A percentile compares a stretch with the other conserved stretches of the same genome.
phyloP scores from a whole-genome alignment of 106 monocot genomes.

The Platanthera zijinensis region DNA sequence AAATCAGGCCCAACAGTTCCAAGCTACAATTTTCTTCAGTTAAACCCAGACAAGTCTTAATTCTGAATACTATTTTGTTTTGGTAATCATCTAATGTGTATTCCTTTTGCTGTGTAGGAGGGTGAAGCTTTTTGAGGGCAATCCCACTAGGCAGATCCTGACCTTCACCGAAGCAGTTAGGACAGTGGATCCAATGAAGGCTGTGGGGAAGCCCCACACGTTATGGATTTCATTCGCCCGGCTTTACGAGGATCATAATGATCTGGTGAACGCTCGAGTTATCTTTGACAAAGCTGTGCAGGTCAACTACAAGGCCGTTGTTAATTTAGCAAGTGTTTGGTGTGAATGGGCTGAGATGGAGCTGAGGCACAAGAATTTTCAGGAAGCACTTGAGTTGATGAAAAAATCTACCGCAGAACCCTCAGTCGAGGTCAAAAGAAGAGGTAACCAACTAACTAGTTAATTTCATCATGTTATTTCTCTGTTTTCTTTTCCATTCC shows the following conservation, averaged over 20 bases:
- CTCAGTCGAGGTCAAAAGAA: constrained; percentile 85
- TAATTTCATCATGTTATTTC: background rate
- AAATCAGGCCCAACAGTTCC: background rate
- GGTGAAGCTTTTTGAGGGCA: constrained; percentile 86
- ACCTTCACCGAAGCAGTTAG: constrained; percentile 91
- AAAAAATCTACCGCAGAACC: constrained; percentile 80
- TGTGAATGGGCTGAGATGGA: constrained; percentile 99
- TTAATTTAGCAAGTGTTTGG: constrained; percentile 89
- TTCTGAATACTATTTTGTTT: background rate
- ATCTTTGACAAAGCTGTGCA: constrained; percentile 93
- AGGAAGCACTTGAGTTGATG: constrained; percentile 76
- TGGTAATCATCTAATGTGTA: background rate
- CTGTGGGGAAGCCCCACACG: constrained; percentile 95
- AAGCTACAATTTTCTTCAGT: background rate
- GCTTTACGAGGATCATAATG: constrained; percentile 87
- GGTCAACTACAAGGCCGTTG: constrained; percentile 73
- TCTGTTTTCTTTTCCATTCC: no score
- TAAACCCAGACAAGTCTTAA: background rate
- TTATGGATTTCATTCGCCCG: constrained; percentile 88
- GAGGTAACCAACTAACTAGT: constrained; percentile 45
- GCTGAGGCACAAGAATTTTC: constrained; percentile 82
- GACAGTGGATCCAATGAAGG: constrained; percentile 93
- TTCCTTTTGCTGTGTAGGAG: constrained; percentile 37
- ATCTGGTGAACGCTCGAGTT: constrained; percentile 76
- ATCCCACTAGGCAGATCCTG: constrained; percentile 75